phyloP scores from a whole-genome alignment of 2,329 filamentous ascomycete species.

The Colletotrichum tropicale region DNA sequence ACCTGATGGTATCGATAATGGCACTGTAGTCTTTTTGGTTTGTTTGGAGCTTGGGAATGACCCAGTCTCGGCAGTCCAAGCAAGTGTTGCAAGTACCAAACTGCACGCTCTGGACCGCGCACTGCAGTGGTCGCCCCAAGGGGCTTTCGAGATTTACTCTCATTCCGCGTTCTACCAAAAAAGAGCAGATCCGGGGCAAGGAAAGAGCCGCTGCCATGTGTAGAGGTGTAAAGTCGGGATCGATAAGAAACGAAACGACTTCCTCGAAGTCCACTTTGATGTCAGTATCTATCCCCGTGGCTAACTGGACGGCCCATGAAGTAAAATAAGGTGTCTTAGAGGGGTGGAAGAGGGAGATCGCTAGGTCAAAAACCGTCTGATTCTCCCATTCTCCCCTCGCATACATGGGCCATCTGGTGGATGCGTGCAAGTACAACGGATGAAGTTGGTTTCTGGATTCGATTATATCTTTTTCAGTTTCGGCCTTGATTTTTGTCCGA shows the following conservation, averaged over 20 bases:
- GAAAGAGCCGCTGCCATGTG: background rate
- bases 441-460: rapidly evolving
- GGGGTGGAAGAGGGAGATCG: background rate
- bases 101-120: background rate
- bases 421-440: background rate
- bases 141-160: background rate
- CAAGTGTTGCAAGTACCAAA: too few relatives aligned
- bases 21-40: background rate
- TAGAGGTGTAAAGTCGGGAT: background rate
- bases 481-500: rapidly evolving
- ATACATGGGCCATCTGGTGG: background rate
- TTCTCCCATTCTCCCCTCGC: background rate
- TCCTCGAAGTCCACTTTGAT: too few relatives aligned
- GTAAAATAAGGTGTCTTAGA: background rate
- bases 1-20: background rate
- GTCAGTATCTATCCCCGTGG: too few relatives aligned
- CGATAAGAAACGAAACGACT: rapidly evolving
- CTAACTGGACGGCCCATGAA: too few relatives aligned
- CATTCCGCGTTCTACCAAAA: rapidly evolving
- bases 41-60: background rate
- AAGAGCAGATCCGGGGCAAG: background rate
- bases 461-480: rapidly evolving
- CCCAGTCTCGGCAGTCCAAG: too few relatives aligned
- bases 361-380: background rate
- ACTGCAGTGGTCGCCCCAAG: background rate